phyloP scores from a whole-genome alignment of 306 rosid species.

The Dicorynia guianensis region DNA sequence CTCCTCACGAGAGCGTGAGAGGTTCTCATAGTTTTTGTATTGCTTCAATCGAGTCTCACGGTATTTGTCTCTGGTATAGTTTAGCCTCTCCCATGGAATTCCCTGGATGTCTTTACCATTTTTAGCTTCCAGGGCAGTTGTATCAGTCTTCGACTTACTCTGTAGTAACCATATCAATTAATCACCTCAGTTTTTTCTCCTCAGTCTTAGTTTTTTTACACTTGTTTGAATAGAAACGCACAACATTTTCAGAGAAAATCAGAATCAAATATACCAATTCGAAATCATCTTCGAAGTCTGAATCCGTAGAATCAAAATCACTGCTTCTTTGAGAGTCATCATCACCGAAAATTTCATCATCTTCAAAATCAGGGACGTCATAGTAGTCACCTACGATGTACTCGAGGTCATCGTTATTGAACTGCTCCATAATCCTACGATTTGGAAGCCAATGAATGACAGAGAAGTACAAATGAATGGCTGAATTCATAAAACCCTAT shows the following conservation, averaged over 20 bases:
- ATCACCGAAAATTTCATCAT: constrained; percentile 39
- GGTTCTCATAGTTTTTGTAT: constrained; percentile 80
- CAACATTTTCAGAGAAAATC: not conserved
- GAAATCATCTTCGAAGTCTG: constrained; percentile 73
- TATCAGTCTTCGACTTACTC: constrained; percentile 73
- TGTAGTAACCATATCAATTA: constrained; percentile 30
- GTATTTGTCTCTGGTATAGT: constrained; percentile 69
- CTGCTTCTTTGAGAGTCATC: constrained; percentile 25
- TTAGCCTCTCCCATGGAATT: constrained; percentile 93
- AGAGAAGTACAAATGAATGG: not conserved
- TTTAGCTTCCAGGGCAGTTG: constrained; percentile 79
- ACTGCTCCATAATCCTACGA: constrained; percentile 63
- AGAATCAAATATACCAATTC: constrained; percentile 43
- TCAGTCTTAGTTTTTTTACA: too few relatives aligned
- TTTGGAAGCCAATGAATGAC: not conserved
- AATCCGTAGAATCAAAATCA: constrained; percentile 37
- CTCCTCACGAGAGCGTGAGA: constrained; percentile 58
- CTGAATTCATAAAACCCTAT: too few relatives aligned
- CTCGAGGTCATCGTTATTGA: constrained; percentile 75
- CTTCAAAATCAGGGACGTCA: constrained; percentile 60
- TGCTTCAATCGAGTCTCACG: constrained; percentile 82
- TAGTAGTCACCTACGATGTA: constrained; percentile 53
- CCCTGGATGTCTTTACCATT: constrained; percentile 95
- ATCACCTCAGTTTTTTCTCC: not conserved
- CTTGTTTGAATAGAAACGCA: not conserved